These are phyloP conservation scores for Suillus subaureus DNA, from an alignment of 768 basidiomycete species.

Conservation along the genomic window DNA sequence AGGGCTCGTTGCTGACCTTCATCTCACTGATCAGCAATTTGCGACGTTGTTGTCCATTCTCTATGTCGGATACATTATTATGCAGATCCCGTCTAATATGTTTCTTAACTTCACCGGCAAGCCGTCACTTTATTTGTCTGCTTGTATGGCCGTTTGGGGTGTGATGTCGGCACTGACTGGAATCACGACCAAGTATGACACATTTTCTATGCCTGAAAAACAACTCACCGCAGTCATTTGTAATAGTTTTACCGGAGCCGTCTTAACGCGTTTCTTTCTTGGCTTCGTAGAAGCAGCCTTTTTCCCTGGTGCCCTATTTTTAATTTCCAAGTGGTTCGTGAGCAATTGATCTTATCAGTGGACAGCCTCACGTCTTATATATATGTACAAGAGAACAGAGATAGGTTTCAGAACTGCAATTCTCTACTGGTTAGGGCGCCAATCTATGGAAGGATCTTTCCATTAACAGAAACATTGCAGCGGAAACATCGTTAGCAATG, in stretches of 20 bases:
- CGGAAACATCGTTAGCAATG: slow-evolving; percentile 55
- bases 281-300: slow-evolving; percentile 56
- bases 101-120: slow-evolving; percentile 65
- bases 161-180: slow-evolving; percentile 52
- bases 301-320: slow-evolving; percentile 46
- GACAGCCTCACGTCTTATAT: slow-evolving; percentile 18
- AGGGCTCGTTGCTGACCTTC: slow-evolving; percentile 67
- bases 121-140: slow-evolving; percentile 68
- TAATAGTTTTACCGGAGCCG: slow-evolving; percentile 41
- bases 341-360: slow-evolving; percentile 31
- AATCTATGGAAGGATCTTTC: not conserved
- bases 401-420: slow-evolving; percentile 46
- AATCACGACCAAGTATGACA: slow-evolving; percentile 31
- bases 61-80: slow-evolving; percentile 56
- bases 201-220: not conserved
- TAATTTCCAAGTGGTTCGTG: slow-evolving; percentile 37
- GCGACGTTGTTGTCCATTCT: slow-evolving; percentile 69
- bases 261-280: slow-evolving; percentile 53
- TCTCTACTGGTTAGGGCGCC: slow-evolving; percentile 38
- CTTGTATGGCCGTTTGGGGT: slow-evolving; percentile 74
- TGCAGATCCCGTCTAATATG: slow-evolving; percentile 66
- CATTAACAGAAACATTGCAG: not conserved
- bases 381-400: slow-evolving; percentile 48
- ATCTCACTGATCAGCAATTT: slow-evolving; percentile 62
- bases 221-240: not conserved